Evolutionary conservation across 345 rosid species (phyloP), one percentile per base, ranked within the genome.

Genomic region (Hypericum androsaemum): DNA sequence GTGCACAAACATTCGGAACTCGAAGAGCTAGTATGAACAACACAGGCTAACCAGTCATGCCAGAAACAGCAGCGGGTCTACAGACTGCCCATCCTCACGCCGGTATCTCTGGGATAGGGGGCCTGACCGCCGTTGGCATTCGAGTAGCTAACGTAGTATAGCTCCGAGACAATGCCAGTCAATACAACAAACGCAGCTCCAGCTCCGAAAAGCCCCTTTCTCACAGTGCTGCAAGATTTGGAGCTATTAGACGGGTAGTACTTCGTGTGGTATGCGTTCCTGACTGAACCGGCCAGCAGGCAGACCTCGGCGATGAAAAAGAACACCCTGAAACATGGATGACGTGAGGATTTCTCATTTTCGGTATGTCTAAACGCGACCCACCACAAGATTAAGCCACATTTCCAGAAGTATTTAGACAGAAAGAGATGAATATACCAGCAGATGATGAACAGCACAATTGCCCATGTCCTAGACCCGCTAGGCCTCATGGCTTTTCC

Each of bases 201-300:
- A n/a, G 96, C 84, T 0, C 87, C 92, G 41, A 87, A 87, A 22
- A 87, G 72, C 0, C 98, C 94, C 70, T 88, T 90, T 56, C 96
- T 82, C 59, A 90, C 11, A 10, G 62, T 59, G 56, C 67, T 49
- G 57, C 95, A 92, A 7, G 95, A 67, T 6, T 65, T 71, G 2
- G 75, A 39, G 1, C 52, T 9, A 35, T 45, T 59, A 0, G 70
- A 50, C 36, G 76, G 50, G 56, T 63, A 37, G 73, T 80, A 88
- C 57, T 71, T 88, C 71, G 96, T 78, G 71, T 88, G 95, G 71
- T 88, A 81, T 6, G 96, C 96, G 17, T 84, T 92, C 28, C 81
- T 62, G 39, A 84, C 88, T 0, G 96, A 84, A 41, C 86, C 95
- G 0, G 94, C 96, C 43, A 92, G 68, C 80, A 92, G 74, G 74